A percentile compares a stretch with the other conserved stretches of the same genome.
Evolutionary conservation across 139 green algal genomes (phyloP).

Genomic region (Astrephomene gubernaculifera): DNA sequence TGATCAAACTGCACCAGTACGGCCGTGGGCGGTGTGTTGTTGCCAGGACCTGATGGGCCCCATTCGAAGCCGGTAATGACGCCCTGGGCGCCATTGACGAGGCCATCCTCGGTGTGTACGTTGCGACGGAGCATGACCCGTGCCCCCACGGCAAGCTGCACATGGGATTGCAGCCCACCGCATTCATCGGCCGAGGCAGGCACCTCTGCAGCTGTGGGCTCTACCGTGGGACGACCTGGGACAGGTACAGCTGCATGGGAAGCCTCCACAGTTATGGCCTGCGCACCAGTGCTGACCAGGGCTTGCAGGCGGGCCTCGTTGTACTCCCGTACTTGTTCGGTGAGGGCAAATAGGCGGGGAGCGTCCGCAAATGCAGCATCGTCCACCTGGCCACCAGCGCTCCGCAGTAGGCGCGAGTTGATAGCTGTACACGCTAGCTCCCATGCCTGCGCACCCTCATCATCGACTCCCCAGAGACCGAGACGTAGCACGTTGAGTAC

Average conservation of each 20-base stretch:
- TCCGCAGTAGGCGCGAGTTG: too few species aligned
- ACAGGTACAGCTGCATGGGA: not conserved
- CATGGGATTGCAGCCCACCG: slow-evolving; percentile 5
- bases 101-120: not conserved
- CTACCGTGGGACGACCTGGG: not conserved
- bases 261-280: not conserved
- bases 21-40: not conserved
- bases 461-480: too few species aligned
- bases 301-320: not conserved
- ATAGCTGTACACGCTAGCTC: too few species aligned
- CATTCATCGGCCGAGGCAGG: not conserved
- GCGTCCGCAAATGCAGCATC: not conserved
- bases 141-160: not conserved
- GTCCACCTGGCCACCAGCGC: too few species aligned
- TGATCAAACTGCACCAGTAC: not conserved
- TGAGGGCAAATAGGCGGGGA: slow-evolving; percentile 1
- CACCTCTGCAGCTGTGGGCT: not conserved
- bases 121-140: slow-evolving; percentile 26
- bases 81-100: slow-evolving; percentile 14
- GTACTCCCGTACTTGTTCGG: not conserved
- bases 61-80: not conserved
- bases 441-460: too few species aligned
- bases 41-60: not conserved
- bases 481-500: slow-evolving; percentile 6
- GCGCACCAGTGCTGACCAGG: not conserved